Percentiles rank a stretch among this genome's conserved stretches.
Conservation (phyloP, 345 rosid species). For the Schrenkiella parvula region DNA sequence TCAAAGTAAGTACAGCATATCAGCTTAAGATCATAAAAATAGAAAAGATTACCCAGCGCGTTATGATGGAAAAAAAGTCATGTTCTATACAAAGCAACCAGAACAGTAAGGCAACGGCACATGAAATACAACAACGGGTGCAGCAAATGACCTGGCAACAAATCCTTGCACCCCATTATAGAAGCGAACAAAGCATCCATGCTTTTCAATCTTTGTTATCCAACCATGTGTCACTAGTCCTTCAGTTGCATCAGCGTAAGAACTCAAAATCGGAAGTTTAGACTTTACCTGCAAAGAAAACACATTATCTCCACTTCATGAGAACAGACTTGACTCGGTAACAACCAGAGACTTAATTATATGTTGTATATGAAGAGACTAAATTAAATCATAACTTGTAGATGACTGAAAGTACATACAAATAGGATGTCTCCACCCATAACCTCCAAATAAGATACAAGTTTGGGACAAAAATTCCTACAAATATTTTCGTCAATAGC, state of each 20-base stretch:
- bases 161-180: constrained; percentile 98
- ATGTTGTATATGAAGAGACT: not conserved
- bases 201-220: constrained; percentile 91
- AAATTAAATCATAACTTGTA: not conserved
- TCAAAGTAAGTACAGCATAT: constrained; percentile 21
- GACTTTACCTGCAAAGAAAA: constrained; percentile 76
- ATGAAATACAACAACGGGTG: constrained; percentile 5
- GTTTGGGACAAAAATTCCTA: not conserved
- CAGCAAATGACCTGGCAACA: constrained; percentile 64
- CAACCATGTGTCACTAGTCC: constrained; percentile 91
- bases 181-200: constrained; percentile 93
- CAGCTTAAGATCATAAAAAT: constrained; percentile 17
- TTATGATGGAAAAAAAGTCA: not conserved
- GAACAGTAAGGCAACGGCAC: constrained; percentile 8
- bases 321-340: constrained; percentile 4
- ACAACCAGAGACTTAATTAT: constrained; percentile 3
- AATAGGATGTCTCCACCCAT: not conserved
- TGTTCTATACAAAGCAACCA: not conserved
- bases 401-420: not conserved
- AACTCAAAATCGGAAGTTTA: constrained; percentile 72
- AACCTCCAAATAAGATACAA: not conserved
- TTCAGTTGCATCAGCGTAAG: constrained; percentile 78
- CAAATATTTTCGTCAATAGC: not conserved
- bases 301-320: constrained; percentile 6
- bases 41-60: not conserved